These are phyloP conservation scores for Torulaspora pretoriensis DNA, from an alignment of 1,139 yeast species.

Conservation along the genomic window DNA sequence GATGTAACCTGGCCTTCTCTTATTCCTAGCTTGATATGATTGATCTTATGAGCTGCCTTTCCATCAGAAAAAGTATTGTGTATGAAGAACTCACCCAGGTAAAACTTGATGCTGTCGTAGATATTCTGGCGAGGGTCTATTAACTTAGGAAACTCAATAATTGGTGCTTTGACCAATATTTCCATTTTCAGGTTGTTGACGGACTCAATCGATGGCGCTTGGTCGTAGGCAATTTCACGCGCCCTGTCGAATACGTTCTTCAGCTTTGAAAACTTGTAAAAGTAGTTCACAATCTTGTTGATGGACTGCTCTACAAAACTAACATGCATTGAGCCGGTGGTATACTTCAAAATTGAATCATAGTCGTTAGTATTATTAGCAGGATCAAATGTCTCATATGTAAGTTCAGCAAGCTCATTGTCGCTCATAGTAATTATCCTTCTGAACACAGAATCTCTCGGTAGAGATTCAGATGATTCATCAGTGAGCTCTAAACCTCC, in stretches of 20 bases:
- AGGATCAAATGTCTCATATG: constrained; percentile 75
- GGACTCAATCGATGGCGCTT: constrained; percentile 39
- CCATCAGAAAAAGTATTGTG: constrained; percentile 51
- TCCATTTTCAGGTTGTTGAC: constrained; percentile 63
- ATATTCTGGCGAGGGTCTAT: constrained; percentile 41
- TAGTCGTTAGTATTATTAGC: constrained; percentile 45
- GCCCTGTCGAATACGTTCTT: constrained; percentile 83
- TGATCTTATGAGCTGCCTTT: constrained; percentile 38
- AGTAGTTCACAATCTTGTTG: constrained; percentile 58
- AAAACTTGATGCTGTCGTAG: constrained; percentile 63
- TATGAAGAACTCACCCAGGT: constrained; percentile 80
- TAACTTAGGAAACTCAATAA: constrained; percentile 68
- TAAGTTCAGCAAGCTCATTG: constrained; percentile 73
- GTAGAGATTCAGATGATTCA: constrained; percentile 63
- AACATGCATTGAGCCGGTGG: constrained; percentile 68
- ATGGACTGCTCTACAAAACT: constrained; percentile 81
- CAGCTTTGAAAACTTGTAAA: constrained; percentile 78
- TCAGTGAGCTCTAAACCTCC: constrained; percentile 82
- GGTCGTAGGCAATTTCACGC: constrained; percentile 74
- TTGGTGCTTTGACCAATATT: constrained; percentile 73
- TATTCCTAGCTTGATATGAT: constrained; percentile 61
- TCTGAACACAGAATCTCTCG: constrained; percentile 56
- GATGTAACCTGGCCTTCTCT: constrained; percentile 67
- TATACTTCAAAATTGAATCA: constrained; percentile 58
- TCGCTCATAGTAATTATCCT: constrained; percentile 78